phyloP scores from a whole-genome alignment of 2,329 filamentous ascomycete genomes.

The Gaeumannomyces tritici region DNA sequence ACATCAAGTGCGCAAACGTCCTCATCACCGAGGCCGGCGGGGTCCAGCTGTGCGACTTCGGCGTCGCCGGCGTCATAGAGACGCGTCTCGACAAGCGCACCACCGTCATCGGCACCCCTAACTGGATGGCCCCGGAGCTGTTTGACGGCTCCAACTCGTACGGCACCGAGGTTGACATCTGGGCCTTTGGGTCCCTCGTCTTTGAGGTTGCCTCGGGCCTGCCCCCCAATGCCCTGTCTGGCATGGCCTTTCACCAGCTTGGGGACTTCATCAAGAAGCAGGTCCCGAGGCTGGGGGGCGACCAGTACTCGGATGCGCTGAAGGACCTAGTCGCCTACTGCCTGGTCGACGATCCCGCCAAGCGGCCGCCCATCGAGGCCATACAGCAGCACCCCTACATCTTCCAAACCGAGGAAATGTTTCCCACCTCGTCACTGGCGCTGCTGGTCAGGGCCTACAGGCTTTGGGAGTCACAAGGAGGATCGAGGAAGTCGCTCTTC shows the following conservation, averaged over 20 bases:
- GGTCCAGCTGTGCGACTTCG: conserved; percentile 78
- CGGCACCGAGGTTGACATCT: conserved; percentile 69
- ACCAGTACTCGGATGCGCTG: conserved; percentile 58
- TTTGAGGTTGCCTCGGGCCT: conserved; percentile 73
- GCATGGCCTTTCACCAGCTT: conserved; percentile 39
- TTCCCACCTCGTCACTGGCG: conserved; percentile 54
- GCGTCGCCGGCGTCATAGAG: conserved; percentile 70
- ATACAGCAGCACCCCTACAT: conserved; percentile 65
- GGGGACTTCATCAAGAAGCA: conserved; percentile 49
- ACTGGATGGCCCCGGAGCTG: conserved; percentile 82
- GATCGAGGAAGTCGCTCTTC: conserved; percentile 58
- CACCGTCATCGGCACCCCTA: conserved; percentile 72
- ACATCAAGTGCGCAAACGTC: conserved; percentile 71
- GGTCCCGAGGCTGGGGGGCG: conserved; percentile 60
- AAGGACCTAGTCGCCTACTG: conserved; percentile 66
- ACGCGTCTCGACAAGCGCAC: conserved; percentile 67
- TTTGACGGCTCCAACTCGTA: conserved; percentile 53
- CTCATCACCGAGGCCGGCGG: conserved; percentile 67
- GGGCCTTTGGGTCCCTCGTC: conserved; percentile 75
- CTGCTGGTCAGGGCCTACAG: conserved; percentile 64
- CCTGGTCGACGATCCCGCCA: conserved; percentile 56
- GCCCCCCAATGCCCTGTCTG: conserved; percentile 57
- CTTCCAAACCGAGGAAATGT: conserved; percentile 47
- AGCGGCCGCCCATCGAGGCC: conserved; percentile 59
- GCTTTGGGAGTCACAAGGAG: conserved; percentile 66